phyloP scores from a whole-genome alignment of 106 monocot genomes.

The Platanthera guangdongensis region DNA sequence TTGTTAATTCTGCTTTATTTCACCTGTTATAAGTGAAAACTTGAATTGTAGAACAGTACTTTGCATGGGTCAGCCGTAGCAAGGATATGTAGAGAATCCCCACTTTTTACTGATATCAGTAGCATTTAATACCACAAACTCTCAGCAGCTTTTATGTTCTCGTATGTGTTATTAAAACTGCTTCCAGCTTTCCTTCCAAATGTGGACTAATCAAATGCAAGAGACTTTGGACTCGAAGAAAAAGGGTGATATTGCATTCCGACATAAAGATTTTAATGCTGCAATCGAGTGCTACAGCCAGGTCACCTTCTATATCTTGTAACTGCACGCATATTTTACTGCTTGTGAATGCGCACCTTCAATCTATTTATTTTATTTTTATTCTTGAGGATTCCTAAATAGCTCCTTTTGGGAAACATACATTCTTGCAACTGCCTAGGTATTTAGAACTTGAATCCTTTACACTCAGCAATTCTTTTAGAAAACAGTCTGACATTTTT shows the following conservation, averaged over 20 bases:
- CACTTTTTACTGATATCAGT: background rate
- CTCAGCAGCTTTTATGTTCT: background rate
- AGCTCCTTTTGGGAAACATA: background rate
- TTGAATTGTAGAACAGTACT: background rate
- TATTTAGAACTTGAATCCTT: background rate
- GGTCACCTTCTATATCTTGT: conserved; percentile 23
- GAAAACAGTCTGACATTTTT: background rate
- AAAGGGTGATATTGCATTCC: conserved; percentile 90
- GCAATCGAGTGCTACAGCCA: conserved; percentile 87
- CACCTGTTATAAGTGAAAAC: background rate
- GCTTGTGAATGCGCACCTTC: background rate
- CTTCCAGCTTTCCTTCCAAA: conserved; percentile 88
- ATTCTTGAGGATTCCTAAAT: background rate
- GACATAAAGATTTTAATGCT: conserved; percentile 72
- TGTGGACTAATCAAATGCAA: conserved; percentile 99
- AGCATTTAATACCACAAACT: background rate
- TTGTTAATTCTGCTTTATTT: background rate
- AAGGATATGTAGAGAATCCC: no score
- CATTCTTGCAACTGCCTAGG: background rate
- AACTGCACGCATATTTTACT: background rate
- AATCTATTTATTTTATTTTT: background rate
- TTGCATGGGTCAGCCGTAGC: background rate
- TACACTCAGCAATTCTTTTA: background rate
- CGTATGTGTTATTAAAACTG: conserved; percentile 2
- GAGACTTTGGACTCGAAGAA: conserved; percentile 94